phyloP scores from a whole-genome alignment of 148 eudicot species.

The Silene latifolia region DNA sequence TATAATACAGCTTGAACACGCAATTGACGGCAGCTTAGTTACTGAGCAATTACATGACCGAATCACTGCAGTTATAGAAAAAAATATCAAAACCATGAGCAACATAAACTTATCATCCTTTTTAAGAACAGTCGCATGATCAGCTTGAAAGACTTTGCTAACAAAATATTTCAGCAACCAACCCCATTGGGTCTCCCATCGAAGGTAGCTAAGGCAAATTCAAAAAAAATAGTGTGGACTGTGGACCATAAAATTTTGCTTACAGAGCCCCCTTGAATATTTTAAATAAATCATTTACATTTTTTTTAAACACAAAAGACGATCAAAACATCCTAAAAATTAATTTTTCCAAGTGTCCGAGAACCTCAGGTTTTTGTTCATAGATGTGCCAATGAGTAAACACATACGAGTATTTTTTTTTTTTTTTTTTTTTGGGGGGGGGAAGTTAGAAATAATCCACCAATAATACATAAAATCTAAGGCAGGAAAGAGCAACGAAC shows the following conservation, averaged over 20 bases:
- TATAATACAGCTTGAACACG: conserved; percentile 20
- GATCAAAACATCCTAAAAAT: background rate
- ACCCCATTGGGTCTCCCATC: too few relatives aligned
- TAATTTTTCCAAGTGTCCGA: background rate
- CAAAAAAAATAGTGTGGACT: too few relatives aligned
- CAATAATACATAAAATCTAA: too few relatives aligned
- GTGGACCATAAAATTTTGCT: too few relatives aligned
- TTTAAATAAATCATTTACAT: too few relatives aligned
- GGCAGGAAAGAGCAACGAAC: background rate
- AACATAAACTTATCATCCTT: background rate
- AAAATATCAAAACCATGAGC: conserved; percentile 1
- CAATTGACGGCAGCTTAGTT: conserved; percentile 23
- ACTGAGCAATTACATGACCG: conserved; percentile 52
- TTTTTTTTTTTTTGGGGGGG: background rate
- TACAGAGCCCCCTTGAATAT: too few relatives aligned
- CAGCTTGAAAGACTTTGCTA: too few relatives aligned
- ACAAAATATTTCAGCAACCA: too few relatives aligned
- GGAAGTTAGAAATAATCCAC: background rate
- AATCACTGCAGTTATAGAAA: conserved; percentile 41
- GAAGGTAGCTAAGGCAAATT: too few relatives aligned
- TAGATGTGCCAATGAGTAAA: too few relatives aligned
- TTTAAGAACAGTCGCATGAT: background rate
- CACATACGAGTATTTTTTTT: too few relatives aligned
- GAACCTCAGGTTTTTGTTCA: background rate
- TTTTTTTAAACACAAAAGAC: too few relatives aligned